Base-by-base conservation (phyloP, 768 basidiomycete species). In the Trametes sanguinea region DNA sequence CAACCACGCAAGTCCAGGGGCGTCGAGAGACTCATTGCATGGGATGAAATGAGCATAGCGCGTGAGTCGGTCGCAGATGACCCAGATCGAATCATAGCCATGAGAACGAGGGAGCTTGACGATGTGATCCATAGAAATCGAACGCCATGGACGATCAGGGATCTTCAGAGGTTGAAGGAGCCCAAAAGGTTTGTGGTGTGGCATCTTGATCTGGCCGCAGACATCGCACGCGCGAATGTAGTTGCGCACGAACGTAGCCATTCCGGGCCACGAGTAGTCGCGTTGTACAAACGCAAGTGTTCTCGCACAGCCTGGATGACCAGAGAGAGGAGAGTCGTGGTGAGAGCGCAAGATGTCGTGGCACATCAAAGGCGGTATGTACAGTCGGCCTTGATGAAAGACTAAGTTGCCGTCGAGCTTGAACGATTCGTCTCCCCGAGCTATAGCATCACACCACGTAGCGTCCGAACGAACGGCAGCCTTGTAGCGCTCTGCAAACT, bases 261-360 rank as follows among this genome's bases (percentile, higher is more conserved):
- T 63, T 8, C 62, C 54, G 4, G 73, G 80, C 80, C 80, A 83
- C 3, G 70, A 78, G 64, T 76, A 83, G 46, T 81, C 69, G 6
- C 73, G 68, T 0, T 51, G 40, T 4, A 83, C 61, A 5, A 74
- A 57, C 6, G 71, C 63, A 9, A 69, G 53, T 0, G 81, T 82
- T 10, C 69, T 68, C 2, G 59, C 62, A 14, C 64, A 69, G 1
- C 82, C 81, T 6, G 73, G 78, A 55, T 83, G 82, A 11, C 82
- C 80, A 27, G 73, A 70, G 27, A 73, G 44, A 3, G 71, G 66
- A 27, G 64, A 55, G 55, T 83, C 76, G 64, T 83, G 81, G 7
- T 65, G 66, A 6, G 51, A 50, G 14, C 70, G 61, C 4, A 80
- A 54, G 44, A 76, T 68, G 6, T 74, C 67, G 44, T 56, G 16